These are phyloP conservation scores for Ophiostoma angusticollis DNA, from an alignment of 2,329 filamentous ascomycete genomes.

Conservation along the genomic window DNA sequence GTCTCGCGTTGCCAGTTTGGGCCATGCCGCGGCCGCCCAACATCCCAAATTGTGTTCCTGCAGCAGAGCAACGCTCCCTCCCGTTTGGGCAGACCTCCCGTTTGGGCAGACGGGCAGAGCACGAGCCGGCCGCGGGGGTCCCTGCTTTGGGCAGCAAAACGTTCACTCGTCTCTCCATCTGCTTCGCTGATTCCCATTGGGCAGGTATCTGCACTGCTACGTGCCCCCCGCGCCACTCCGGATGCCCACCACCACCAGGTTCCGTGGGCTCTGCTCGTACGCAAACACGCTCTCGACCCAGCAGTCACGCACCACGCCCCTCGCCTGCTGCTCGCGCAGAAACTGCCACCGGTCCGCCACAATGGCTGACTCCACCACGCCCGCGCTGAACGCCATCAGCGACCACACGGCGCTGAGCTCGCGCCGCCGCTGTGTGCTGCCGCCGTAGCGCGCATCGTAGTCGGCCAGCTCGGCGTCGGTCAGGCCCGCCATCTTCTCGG, in stretches of 20 bases:
- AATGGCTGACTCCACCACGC: constrained; percentile 78
- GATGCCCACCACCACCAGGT: constrained; percentile 84
- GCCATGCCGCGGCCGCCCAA: no score
- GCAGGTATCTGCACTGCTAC: no score
- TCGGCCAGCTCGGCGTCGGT: constrained; percentile 60
- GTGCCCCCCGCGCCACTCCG: constrained; percentile 45
- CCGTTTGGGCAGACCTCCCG: no score
- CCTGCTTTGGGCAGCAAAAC: no score
- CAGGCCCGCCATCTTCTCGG: constrained; percentile 50
- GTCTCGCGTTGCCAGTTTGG: no score
- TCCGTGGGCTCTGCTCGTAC: constrained; percentile 72
- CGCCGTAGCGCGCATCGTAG: constrained; percentile 54
- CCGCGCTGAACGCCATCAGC: constrained; percentile 90
- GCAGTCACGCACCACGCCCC: constrained; percentile 47
- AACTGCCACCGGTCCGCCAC: constrained; percentile 84
- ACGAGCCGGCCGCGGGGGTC: no score
- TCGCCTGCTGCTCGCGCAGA: constrained; percentile 59
- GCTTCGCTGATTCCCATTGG: no score
- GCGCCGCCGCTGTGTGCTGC: constrained; percentile 45
- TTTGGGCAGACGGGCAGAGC: no score
- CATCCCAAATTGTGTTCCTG: no score
- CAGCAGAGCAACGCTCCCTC: no score
- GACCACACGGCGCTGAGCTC: constrained; percentile 84
- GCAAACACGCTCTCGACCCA: constrained; percentile 96
- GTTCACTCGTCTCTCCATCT: no score